These are phyloP conservation scores for Agaricus blazei DNA, from an alignment of 768 basidiomycete species.

Conservation along the genomic window DNA sequence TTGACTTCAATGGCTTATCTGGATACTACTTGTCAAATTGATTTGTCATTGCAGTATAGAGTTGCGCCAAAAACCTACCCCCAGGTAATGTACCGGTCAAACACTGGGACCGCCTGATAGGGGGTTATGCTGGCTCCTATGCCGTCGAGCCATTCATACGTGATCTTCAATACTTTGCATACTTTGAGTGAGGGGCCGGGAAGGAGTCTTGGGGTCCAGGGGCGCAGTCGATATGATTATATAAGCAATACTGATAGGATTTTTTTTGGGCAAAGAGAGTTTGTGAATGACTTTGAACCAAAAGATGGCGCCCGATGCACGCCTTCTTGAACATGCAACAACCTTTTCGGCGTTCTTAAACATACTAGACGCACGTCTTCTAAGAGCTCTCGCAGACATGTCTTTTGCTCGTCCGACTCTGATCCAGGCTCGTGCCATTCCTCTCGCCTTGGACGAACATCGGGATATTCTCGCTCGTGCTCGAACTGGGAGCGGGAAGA, in stretches of 20 bases:
- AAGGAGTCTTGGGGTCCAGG: no score
- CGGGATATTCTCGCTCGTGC: constrained; percentile 91
- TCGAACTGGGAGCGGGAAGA: constrained; percentile 95
- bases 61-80: no score
- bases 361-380: constrained; percentile 77
- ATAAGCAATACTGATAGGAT: constrained; percentile 1
- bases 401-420: constrained; percentile 89
- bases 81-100: no score
- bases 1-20: no score
- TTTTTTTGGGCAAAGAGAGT: not conserved
- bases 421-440: constrained; percentile 89
- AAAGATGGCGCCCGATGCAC: constrained; percentile 14
- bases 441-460: constrained; percentile 76
- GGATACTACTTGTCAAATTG: no score
- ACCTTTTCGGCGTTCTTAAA: constrained; percentile 64
- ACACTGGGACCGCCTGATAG: no score
- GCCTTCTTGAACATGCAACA: constrained; percentile 40
- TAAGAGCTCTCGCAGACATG: constrained; percentile 85
- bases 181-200: no score
- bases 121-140: no score
- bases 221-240: not conserved
- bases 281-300: not conserved
- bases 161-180: no score
- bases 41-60: no score
- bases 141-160: no score